Evolutionary conservation across 2,329 filamentous ascomycete genomes (phyloP).

Genomic region (Parafenestella ontariensis): DNA sequence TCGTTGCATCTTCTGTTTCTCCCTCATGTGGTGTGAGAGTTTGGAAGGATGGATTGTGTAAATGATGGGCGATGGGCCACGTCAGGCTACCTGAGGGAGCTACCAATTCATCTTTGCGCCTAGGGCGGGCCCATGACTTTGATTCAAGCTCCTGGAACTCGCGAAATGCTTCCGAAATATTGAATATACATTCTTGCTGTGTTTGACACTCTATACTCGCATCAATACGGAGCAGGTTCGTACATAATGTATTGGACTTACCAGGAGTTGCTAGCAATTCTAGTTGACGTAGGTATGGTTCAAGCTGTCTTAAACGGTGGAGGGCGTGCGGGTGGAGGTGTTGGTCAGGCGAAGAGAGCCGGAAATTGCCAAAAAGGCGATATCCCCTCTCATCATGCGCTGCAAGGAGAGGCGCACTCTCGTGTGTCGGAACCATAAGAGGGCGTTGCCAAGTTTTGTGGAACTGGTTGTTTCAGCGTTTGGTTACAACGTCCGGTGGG

Average conservation of each 20-base stretch:
- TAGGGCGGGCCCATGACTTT: not conserved
- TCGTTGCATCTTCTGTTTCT: not conserved
- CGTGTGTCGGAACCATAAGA: not conserved
- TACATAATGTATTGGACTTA: not conserved
- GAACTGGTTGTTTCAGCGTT: not conserved
- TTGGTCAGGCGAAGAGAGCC: not conserved
- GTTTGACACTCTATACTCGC: not conserved
- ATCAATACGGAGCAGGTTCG: not conserved
- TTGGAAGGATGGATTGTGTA: not conserved
- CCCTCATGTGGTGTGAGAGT: not conserved
- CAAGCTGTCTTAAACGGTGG: not conserved
- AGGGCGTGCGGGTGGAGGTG: not conserved
- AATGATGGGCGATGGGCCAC: not conserved
- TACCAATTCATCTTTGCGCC: not conserved
- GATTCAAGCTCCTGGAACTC: constrained; percentile 1
- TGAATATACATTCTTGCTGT: not conserved
- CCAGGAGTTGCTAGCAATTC: not conserved
- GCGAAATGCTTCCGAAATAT: not conserved
- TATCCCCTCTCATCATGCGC: not conserved
- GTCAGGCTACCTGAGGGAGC: not conserved
- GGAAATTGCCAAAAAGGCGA: not conserved
- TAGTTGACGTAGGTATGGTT: not conserved
- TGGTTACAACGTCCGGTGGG: no score
- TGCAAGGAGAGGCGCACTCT: not conserved
- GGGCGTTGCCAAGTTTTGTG: not conserved